These are phyloP conservation scores for Solanum okadae DNA, from an alignment of 257 asterid species.

Conservation along the genomic window DNA sequence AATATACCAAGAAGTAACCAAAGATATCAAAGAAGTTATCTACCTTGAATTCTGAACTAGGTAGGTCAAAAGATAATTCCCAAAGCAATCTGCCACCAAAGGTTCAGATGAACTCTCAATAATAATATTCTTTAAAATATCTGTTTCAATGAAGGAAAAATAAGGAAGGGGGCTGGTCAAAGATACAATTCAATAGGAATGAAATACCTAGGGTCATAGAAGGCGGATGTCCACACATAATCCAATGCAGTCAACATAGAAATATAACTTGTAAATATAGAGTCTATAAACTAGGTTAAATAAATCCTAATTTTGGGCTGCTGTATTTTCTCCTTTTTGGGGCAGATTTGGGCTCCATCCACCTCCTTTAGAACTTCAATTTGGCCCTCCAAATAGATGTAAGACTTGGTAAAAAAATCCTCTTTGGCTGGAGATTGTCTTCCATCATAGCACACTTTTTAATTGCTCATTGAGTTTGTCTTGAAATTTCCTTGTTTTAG, in stretches of 20 bases:
- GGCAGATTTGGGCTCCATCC: background rate
- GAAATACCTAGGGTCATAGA: background rate
- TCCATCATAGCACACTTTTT: background rate
- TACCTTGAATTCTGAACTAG: background rate
- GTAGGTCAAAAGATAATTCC: background rate
- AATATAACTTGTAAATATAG: background rate
- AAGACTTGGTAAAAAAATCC: background rate
- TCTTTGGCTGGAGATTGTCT: background rate
- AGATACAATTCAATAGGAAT: background rate
- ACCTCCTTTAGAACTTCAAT: background rate
- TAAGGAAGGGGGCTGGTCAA: background rate
- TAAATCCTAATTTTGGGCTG: background rate
- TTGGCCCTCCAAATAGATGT: background rate
- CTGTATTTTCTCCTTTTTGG: background rate
- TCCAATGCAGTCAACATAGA: background rate
- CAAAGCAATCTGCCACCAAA: background rate
- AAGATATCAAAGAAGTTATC: background rate
- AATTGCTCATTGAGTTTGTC: background rate
- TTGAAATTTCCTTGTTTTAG: background rate
- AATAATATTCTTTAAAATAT: background rate
- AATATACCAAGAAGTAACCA: background rate
- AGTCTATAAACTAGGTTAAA: background rate
- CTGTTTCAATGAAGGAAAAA: background rate
- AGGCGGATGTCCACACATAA: background rate
- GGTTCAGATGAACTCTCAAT: background rate